phyloP scores from a whole-genome alignment of 768 basidiomycete genomes.

The Exidia glandulosa region DNA sequence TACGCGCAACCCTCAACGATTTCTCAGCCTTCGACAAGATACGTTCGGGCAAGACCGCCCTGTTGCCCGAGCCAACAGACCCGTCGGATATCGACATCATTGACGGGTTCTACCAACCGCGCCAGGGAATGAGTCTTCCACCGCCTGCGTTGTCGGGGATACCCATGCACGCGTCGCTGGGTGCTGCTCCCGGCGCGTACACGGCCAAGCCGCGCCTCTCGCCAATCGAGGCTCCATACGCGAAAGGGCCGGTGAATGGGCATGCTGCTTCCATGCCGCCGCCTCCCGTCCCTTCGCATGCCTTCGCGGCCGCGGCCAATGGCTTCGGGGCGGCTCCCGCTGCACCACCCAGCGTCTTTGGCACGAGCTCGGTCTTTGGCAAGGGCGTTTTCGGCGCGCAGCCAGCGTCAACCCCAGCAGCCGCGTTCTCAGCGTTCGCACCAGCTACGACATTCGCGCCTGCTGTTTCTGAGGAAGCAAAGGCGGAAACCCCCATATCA shows the following conservation, averaged over 20 bases:
- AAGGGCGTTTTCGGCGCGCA: neutral
- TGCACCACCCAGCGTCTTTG: neutral
- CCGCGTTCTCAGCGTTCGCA: slow-evolving; percentile 6
- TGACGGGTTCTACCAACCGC: slow-evolving; percentile 40
- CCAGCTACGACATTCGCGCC: too few relatives aligned
- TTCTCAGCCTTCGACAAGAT: slow-evolving; percentile 17
- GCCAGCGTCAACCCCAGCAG: slow-evolving; percentile 4
- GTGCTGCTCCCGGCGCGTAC: slow-evolving; percentile 8
- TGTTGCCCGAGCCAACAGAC: slow-evolving; percentile 42
- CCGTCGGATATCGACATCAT: slow-evolving; percentile 52
- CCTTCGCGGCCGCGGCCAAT: neutral
- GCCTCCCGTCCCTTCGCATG: slow-evolving; percentile 2
- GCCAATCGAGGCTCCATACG: slow-evolving; percentile 15
- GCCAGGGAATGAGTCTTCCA: slow-evolving; percentile 49
- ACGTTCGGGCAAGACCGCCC: slow-evolving; percentile 6
- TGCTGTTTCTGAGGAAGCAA: too few relatives aligned
- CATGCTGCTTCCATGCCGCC: slow-evolving; percentile 10
- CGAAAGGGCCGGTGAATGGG: slow-evolving; percentile 18
- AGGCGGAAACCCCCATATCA: too few relatives aligned
- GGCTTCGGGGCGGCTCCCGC: neutral
- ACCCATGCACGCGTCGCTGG: slow-evolving; percentile 10
- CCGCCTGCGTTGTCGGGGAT: slow-evolving; percentile 60
- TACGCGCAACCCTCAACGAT: slow-evolving; percentile 22
- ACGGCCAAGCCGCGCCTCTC: slow-evolving; percentile 15
- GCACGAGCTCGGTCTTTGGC: neutral